Conservation (phyloP, 345 rosid species). For the Salix caprea region DNA sequence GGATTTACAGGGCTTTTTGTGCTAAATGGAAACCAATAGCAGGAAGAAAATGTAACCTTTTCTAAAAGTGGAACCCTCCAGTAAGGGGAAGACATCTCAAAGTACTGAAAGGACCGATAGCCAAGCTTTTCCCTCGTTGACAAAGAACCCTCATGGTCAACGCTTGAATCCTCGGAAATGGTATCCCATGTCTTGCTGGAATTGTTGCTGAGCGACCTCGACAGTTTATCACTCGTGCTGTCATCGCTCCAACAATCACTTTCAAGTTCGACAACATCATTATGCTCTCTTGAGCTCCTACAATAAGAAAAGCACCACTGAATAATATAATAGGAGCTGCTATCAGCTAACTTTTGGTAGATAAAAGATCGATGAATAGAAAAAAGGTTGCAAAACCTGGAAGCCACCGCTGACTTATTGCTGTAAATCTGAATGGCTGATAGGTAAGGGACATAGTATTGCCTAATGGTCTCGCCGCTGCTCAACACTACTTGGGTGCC, state of each 20-base stretch:
- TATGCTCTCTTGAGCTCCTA: conserved; percentile 34
- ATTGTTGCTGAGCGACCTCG: conserved; percentile 54
- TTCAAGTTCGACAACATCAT: conserved; percentile 39
- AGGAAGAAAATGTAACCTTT: conserved; percentile 38
- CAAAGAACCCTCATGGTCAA: conserved; percentile 38
- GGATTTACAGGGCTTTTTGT: not conserved
- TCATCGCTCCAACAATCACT: conserved; percentile 67
- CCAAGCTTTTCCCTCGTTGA: conserved; percentile 44
- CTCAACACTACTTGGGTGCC: conserved; percentile 35
- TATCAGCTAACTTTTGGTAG: not conserved
- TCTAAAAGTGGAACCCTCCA: conserved; percentile 53
- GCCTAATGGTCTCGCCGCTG: conserved; percentile 38
- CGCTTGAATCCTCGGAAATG: conserved; percentile 51
- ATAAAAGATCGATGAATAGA: not conserved
- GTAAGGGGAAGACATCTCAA: conserved; percentile 59
- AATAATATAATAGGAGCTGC: not conserved
- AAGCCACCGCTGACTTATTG: conserved; percentile 30
- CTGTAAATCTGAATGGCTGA: conserved; percentile 70
- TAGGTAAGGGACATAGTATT: conserved; percentile 65
- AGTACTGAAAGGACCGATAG: conserved; percentile 45
- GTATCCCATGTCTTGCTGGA: conserved; percentile 65
- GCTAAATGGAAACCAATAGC: not conserved
- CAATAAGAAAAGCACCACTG: not conserved
- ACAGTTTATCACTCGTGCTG: conserved; percentile 49
- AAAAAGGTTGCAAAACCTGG: conserved; percentile 38